Percentiles rank a stretch among this genome's conserved stretches.
Conservation (phyloP, 768 basidiomycete species). For the Steccherinum ochraceum region DNA sequence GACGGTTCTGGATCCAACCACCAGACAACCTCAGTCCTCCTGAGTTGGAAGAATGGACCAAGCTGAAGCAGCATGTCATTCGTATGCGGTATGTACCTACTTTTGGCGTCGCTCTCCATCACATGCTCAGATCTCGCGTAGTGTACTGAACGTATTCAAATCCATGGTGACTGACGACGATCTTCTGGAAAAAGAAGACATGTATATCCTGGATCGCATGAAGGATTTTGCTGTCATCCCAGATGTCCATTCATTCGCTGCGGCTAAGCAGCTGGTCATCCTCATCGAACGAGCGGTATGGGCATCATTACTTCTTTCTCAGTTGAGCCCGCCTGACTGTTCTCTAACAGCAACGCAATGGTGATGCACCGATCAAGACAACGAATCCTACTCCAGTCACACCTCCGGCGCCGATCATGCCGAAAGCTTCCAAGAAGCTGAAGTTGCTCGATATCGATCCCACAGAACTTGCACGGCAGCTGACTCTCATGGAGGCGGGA, state of each 20-base stretch:
- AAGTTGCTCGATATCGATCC: constrained; percentile 84
- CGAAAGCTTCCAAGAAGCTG: constrained; percentile 62
- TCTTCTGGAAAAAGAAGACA: constrained; percentile 81
- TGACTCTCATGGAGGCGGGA: constrained; percentile 85
- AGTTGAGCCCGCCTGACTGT: constrained; percentile 30
- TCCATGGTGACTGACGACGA: constrained; percentile 83
- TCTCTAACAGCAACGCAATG: constrained; percentile 36
- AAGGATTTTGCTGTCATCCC: constrained; percentile 70
- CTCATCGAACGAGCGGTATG: constrained; percentile 78
- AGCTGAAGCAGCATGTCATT: constrained; percentile 80
- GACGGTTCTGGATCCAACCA: constrained; percentile 74
- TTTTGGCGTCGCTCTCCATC: background rate
- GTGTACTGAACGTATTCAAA: constrained; percentile 84
- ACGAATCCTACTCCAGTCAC: constrained; percentile 46
- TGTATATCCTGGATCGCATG: constrained; percentile 75
- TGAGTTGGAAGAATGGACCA: constrained; percentile 73
- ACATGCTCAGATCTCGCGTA: background rate
- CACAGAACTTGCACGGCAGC: constrained; percentile 83
- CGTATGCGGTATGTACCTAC: constrained; percentile 63
- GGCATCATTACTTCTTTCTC: constrained; percentile 13
- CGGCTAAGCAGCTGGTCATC: constrained; percentile 68
- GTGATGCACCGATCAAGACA: constrained; percentile 52
- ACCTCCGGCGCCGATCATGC: constrained; percentile 72
- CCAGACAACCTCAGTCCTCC: constrained; percentile 55
- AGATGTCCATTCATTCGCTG: constrained; percentile 55